A percentile compares a stretch with the other conserved stretches of the same genome.
Conservation (phyloP, 768 basidiomycete genomes). For the Russula earlei region DNA sequence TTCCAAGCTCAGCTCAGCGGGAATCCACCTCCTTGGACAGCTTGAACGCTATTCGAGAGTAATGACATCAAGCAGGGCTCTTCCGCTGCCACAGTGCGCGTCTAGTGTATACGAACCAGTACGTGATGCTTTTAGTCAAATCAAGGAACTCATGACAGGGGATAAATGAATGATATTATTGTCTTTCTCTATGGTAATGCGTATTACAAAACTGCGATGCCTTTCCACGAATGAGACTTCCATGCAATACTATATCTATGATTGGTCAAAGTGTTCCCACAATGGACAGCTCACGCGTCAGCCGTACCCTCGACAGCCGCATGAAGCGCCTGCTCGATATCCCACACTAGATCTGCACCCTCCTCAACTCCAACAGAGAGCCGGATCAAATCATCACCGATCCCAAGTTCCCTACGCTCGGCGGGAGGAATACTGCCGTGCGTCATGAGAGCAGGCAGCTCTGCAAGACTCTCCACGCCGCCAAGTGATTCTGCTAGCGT, state of each 20-base stretch:
- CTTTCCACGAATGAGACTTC: too few relatives aligned
- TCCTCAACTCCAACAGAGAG: constrained; percentile 89
- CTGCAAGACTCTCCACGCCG: constrained; percentile 86
- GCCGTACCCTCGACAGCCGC: constrained; percentile 25
- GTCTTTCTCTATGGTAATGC: not conserved
- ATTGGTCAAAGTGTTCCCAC: not conserved
- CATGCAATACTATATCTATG: too few relatives aligned
- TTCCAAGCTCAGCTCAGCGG: too few relatives aligned
- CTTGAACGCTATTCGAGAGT: too few relatives aligned
- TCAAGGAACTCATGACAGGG: too few relatives aligned
- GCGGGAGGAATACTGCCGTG: constrained; percentile 66
- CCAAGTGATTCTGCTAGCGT: constrained; percentile 83
- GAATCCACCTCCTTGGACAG: too few relatives aligned
- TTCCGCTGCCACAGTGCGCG: too few relatives aligned
- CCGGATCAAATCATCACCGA: constrained; percentile 67
- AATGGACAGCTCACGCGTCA: not conserved
- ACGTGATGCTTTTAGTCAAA: too few relatives aligned
- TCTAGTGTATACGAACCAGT: too few relatives aligned
- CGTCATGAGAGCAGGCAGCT: constrained; percentile 84
- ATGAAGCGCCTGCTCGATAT: constrained; percentile 58
- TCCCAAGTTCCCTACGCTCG: constrained; percentile 62
- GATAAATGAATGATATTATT: too few relatives aligned
- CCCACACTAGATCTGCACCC: constrained; percentile 64
- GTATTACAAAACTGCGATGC: too few relatives aligned
- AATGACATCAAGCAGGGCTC: too few relatives aligned